Evolutionary conservation across 192 early-diverging fungal species (phyloP), one percentile per base, ranked within the genome.

Genomic region (Entophlyctis luteolus): DNA sequence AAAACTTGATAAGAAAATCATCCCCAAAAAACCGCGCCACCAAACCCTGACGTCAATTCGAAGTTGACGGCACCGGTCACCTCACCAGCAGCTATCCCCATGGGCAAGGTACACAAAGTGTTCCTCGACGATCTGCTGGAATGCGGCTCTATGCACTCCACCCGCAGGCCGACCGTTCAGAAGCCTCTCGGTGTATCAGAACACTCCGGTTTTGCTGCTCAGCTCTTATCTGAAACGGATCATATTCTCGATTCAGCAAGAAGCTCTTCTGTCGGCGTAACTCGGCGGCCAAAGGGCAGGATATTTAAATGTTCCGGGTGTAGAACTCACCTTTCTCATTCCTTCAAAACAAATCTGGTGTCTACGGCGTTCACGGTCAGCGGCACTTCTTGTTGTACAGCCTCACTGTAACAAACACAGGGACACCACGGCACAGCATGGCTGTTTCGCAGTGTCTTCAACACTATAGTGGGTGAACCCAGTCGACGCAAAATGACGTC

Each of bases 351-450:
- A 23, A 60, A 60, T 28, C 6, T 60, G 6, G 29, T 60, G 12
- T 46, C 37, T 10, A 60, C 35, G 35, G 27, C 35, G 8, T 60
- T 60, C 38, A 60, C 39, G 20, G 39, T 57, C n/a, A 0, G 10
- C 25, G 18, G 29, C 50, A 16, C 25, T 25, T 12, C 2, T 28
- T n/a, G n/a, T n/a, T n/a, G n/a, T n/a, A n/a, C n/a, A n/a, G n/a
- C n/a, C n/a, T n/a, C n/a, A n/a, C n/a, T 45, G n/a, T 45, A 45
- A 45, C 42, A 45, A 14, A 45, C 10, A 10, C 10, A 45, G 10
- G 88, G 88, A 1, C 71, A 84, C 50, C 77, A 76, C 60, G 89
- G 89, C 42, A 70, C 67, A 50, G 89, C 89, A 3, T 91, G 82
- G 48, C 77, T 91, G 14, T 87, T 91, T 65, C 65, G 83, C 0